phyloP scores from a whole-genome alignment of 352 stramenopile genomes.

The Blastocystis sp. region DNA sequence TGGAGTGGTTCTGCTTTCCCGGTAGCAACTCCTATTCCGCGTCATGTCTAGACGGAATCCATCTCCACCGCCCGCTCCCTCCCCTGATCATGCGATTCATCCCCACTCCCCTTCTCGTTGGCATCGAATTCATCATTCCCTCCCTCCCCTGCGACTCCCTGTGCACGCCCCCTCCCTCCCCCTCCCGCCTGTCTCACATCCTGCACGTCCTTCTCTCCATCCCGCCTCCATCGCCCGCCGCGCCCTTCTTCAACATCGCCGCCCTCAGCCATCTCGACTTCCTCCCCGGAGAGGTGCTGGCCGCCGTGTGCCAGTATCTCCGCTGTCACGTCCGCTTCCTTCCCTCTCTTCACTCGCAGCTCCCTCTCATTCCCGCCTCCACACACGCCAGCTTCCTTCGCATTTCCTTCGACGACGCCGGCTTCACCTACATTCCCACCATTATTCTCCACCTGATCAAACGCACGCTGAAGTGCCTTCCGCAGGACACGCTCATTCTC shows the following conservation, averaged over 20 bases:
- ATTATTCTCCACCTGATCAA: conserved; percentile 43
- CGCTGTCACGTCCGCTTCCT: not conserved
- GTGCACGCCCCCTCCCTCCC: not conserved
- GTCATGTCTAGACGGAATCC: conserved; percentile 47
- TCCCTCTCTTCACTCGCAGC: not conserved
- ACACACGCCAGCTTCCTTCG: conserved; percentile 12
- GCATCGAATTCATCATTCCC: conserved; percentile 34
- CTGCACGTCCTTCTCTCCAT: not conserved
- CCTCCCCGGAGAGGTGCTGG: conserved; percentile 38
- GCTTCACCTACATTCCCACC: conserved; percentile 19
- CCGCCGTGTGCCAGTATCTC: not conserved
- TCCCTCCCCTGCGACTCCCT: conserved; percentile 41
- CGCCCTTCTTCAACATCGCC: not conserved
- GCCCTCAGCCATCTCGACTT: conserved; percentile 9
- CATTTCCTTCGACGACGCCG: conserved; percentile 28
- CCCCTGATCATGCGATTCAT: conserved; percentile 11
- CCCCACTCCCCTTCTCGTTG: conserved; percentile 15
- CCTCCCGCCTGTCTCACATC: not conserved
- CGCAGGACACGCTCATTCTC: not conserved
- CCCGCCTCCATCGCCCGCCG: not conserved
- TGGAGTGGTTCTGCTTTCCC: conserved; percentile 64
- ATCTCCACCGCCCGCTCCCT: conserved; percentile 11
- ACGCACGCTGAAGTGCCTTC: conserved; percentile 8
- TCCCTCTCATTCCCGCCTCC: not conserved
- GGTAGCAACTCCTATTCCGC: not conserved